phyloP scores from a whole-genome alignment of 2,329 filamentous ascomycete genomes.

The Furcasterigmium sp. region DNA sequence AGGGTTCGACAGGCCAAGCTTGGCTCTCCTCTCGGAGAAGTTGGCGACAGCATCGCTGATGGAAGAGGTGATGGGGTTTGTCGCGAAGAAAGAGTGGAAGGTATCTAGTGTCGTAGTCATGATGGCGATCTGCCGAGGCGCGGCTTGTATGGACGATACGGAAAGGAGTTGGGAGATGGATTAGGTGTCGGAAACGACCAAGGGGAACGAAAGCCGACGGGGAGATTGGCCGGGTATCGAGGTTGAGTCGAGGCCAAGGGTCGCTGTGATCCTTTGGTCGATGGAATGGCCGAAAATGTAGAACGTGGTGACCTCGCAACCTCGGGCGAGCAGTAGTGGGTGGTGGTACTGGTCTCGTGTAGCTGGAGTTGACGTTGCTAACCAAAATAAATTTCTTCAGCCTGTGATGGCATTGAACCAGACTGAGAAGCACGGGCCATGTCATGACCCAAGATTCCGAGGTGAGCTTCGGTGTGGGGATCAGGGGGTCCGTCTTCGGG shows the following conservation, averaged over 20 bases:
- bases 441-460: too few relatives aligned
- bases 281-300: slow-evolving; percentile 2
- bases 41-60: slow-evolving; percentile 73
- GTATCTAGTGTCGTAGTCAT: slow-evolving; percentile 43
- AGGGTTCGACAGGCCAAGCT: slow-evolving; percentile 85
- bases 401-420: slow-evolving; percentile 9
- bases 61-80: slow-evolving; percentile 66
- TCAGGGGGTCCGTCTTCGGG: too few relatives aligned
- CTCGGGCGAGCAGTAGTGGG: slow-evolving; percentile 1
- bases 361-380: slow-evolving; percentile 1
- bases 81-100: slow-evolving; percentile 58
- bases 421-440: neutral
- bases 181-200: neutral
- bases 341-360: neutral
- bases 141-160: slow-evolving; percentile 7
- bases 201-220: neutral
- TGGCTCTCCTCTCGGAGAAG: slow-evolving; percentile 80
- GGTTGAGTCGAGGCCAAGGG: neutral
- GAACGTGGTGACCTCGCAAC: neutral
- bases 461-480: too few relatives aligned
- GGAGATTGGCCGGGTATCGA: neutral
- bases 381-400: slow-evolving; percentile 16
- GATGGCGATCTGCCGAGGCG: slow-evolving; percentile 19
- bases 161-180: slow-evolving; percentile 10
- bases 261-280: neutral